Base-by-base conservation (phyloP, 176 grass and related monocot species). In the Thalia dealbata region DNA sequence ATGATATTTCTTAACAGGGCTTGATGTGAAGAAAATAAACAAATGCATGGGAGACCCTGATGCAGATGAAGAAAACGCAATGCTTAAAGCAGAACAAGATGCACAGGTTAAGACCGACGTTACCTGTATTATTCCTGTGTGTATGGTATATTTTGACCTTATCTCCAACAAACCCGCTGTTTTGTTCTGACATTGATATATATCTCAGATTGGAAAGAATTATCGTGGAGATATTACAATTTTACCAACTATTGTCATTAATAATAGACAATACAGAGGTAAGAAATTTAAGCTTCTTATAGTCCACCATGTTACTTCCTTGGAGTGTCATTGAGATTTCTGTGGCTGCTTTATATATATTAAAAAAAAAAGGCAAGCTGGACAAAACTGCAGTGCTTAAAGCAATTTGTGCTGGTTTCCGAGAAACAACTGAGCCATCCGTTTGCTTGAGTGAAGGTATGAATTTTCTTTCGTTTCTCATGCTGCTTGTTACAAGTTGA, bases 231-330 rank as follows among this genome's bases (percentile, higher is more conserved):
- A 96, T 65, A 88, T 96, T 77, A 96, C 91, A 59, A 96, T 96
- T 69, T 83, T 96, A 64, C 91, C 91, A 29, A 96, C 91, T 74
- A 85, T 96, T 16, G 88, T 96, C 41, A 96, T 96, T 75, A 96
- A 96, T 78, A 91, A 88, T 73, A 96, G 88, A 83, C 91, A 96
- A 81, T 96, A 96, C 66, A 91, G 91, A 96, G 91, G 91, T 96
- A 62, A 46, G 29, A 55, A 41, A 64, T 80, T 44, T 43, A 22
- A 68, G 38, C 21, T 44, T 68, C 65, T 71, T 76, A 3, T 79
- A 14, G 28, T 73, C 66, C 6, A 8, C 71, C 52, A n/a, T 61
- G 69, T 35, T 67, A 29, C 11, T 50, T 61, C 54, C 81, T 30
- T 16, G 42, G 21, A 61, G 50, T 78, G 23, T 73, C 78, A 44